Percentiles rank a stretch among this genome's conserved stretches.
Evolutionary conservation across 2,329 filamentous ascomycete species (phyloP).

Genomic region (Leptographium galeiforme): DNA sequence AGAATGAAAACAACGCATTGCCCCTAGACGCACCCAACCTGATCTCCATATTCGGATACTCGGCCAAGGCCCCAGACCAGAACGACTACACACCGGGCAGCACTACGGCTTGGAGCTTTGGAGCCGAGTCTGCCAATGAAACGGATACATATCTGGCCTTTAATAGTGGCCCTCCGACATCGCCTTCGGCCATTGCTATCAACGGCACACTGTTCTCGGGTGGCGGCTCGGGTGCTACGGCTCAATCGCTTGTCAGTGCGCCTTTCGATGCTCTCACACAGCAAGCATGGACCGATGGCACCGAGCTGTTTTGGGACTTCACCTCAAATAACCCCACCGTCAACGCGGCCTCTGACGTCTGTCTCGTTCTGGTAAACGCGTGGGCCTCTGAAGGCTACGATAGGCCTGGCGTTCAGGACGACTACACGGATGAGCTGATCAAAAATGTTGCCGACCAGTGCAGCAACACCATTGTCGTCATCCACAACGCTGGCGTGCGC

Average conservation of each 20-base stretch:
- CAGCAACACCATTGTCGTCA: conserved; percentile 49
- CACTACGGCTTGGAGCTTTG: conserved; percentile 25
- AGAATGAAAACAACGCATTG: conserved; percentile 42
- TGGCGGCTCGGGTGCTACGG: conserved; percentile 21
- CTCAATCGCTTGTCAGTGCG: conserved; percentile 28
- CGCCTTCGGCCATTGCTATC: conserved; percentile 16
- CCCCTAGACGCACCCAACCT: conserved; percentile 36
- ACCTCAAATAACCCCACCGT: conserved; percentile 31
- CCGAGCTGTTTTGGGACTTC: conserved; percentile 47
- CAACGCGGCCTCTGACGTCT: conserved; percentile 43
- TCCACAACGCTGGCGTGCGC: conserved; percentile 49
- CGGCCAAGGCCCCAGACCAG: conserved; percentile 32
- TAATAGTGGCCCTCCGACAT: neutral
- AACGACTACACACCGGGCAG: conserved; percentile 23
- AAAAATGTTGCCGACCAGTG: conserved; percentile 43
- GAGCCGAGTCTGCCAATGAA: conserved; percentile 19
- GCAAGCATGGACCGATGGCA: conserved; percentile 40
- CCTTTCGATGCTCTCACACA: conserved; percentile 42
- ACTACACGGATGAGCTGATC: conserved; percentile 46
- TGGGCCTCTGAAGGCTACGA: conserved; percentile 61
- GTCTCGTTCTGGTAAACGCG: conserved; percentile 50
- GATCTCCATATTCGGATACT: conserved; percentile 50
- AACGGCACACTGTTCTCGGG: conserved; percentile 30
- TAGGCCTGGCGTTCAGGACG: conserved; percentile 48
- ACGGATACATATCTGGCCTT: conserved; percentile 2